A percentile compares a stretch with the other conserved stretches of the same genome.
Evolutionary conservation across 2,329 filamentous ascomycete genomes (phyloP).

Genomic region (Fusarium nelsonii): DNA sequence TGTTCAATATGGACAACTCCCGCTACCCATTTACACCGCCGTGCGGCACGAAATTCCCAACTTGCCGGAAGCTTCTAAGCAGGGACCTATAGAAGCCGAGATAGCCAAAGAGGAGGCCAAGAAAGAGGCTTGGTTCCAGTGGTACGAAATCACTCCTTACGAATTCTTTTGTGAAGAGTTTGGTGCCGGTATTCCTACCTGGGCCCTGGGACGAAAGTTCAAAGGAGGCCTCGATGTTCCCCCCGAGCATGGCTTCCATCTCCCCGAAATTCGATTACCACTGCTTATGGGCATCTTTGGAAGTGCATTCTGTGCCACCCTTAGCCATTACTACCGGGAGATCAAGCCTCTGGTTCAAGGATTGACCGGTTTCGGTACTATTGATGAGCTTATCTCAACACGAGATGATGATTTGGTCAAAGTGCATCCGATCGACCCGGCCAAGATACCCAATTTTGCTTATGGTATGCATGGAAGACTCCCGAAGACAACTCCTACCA

Average conservation of each 20-base stretch:
- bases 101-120: constrained; percentile 60
- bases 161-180: constrained; percentile 97
- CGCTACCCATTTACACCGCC: constrained; percentile 94
- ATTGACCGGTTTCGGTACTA: constrained; percentile 77
- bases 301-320: constrained; percentile 93
- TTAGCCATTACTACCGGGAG: constrained; percentile 97
- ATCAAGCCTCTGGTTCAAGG: constrained; percentile 84
- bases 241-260: constrained; percentile 73
- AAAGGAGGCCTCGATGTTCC: constrained; percentile 68
- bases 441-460: constrained; percentile 89
- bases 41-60: constrained; percentile 95
- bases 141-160: constrained; percentile 96
- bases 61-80: constrained; percentile 55
- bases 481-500: constrained; percentile 81
- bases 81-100: constrained; percentile 47
- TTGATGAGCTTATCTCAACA: constrained; percentile 86
- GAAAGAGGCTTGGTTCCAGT: constrained; percentile 92
- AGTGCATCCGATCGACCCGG: constrained; percentile 94
- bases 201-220: constrained; percentile 90
- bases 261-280: constrained; percentile 87
- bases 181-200: constrained; percentile 90
- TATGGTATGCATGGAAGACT: constrained; percentile 83
- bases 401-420: constrained; percentile 88
- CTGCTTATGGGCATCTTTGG: constrained; percentile 95
- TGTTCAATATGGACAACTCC: constrained; percentile 81